Percentiles rank a stretch among this genome's conserved stretches.
phyloP scores from a whole-genome alignment of 768 basidiomycete species.

The Naganishia vishniacii region DNA sequence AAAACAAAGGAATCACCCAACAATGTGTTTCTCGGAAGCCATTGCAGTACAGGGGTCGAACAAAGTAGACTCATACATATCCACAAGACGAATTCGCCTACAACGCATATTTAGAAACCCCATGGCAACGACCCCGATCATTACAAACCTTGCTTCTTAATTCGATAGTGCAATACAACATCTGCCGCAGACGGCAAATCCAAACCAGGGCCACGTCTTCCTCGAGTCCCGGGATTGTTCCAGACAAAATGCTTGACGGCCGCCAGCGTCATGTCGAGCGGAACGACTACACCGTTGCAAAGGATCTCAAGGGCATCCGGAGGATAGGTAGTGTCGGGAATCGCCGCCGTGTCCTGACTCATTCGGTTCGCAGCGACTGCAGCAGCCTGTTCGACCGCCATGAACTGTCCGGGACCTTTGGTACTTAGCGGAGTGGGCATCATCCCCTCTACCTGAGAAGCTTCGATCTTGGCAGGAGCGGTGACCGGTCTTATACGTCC shows the following conservation, averaged over 20 bases:
- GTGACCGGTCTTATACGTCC: constrained; percentile 15
- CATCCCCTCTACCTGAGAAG: not conserved
- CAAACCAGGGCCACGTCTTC: not conserved
- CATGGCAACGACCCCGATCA: too few relatives aligned
- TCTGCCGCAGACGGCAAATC: constrained; percentile 37
- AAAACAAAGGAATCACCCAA: too few relatives aligned
- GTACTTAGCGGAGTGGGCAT: not conserved
- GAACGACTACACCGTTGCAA: constrained; percentile 76
- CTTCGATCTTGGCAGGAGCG: constrained; percentile 8
- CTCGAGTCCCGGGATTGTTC: constrained; percentile 51
- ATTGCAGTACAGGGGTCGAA: too few relatives aligned
- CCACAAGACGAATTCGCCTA: too few relatives aligned
- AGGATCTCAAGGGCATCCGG: constrained; percentile 80
- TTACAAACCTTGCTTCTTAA: constrained; percentile 29
- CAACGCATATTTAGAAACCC: too few relatives aligned
- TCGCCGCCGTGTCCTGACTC: not conserved
- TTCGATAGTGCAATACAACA: constrained; percentile 45
- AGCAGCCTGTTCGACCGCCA: constrained; percentile 19
- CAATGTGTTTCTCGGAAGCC: too few relatives aligned
- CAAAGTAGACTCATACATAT: too few relatives aligned
- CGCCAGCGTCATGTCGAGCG: constrained; percentile 81
- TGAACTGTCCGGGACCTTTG: constrained; percentile 14
- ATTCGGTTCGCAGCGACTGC: not conserved
- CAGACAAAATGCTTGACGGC: constrained; percentile 85
- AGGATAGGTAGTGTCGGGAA: constrained; percentile 35